Evolutionary conservation across 2,329 filamentous ascomycete genomes (phyloP).

Genomic region (Stachybotrys chartarum): DNA sequence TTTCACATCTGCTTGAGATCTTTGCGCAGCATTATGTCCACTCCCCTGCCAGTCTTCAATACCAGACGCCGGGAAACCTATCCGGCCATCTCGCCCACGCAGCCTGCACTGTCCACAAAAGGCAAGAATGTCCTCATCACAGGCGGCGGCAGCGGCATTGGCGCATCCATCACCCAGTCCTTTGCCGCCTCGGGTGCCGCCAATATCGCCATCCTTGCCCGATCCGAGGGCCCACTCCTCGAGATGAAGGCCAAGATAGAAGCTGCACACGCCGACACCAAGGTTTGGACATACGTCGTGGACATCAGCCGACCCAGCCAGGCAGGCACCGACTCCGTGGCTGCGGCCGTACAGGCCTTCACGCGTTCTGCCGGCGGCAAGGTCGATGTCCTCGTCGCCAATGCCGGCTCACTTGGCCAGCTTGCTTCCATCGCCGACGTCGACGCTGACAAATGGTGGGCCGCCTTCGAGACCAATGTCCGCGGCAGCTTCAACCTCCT

Average conservation of each 20-base stretch:
- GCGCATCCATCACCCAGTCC: conserved; percentile 53
- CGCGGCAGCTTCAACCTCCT: conserved; percentile 21
- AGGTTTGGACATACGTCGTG: conserved; percentile 22
- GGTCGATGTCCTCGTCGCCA: conserved; percentile 28
- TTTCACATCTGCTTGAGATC: conserved; percentile 4
- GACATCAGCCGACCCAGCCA: no score
- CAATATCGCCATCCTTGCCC: conserved; percentile 31
- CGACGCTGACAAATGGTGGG: background rate
- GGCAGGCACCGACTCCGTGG: conserved; percentile 11
- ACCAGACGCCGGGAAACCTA: conserved; percentile 16
- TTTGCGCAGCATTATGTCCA: conserved; percentile 6
- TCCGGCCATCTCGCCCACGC: conserved; percentile 20
- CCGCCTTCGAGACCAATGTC: conserved; percentile 19
- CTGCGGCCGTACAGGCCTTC: conserved; percentile 9
- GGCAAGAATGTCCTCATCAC: conserved; percentile 53
- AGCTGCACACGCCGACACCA: conserved; percentile 48
- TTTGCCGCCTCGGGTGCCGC: conserved; percentile 36
- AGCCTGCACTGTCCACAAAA: conserved; percentile 27
- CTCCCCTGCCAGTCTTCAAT: conserved; percentile 4
- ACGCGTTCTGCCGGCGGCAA: conserved; percentile 16
- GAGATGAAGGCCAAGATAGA: conserved; percentile 21
- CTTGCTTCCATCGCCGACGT: conserved; percentile 4
- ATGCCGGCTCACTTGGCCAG: conserved; percentile 18
- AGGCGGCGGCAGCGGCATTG: conserved; percentile 56
- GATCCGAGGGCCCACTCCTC: conserved; percentile 23